phyloP scores from a whole-genome alignment of 768 basidiomycete genomes.

The Saitozyma sp. region DNA sequence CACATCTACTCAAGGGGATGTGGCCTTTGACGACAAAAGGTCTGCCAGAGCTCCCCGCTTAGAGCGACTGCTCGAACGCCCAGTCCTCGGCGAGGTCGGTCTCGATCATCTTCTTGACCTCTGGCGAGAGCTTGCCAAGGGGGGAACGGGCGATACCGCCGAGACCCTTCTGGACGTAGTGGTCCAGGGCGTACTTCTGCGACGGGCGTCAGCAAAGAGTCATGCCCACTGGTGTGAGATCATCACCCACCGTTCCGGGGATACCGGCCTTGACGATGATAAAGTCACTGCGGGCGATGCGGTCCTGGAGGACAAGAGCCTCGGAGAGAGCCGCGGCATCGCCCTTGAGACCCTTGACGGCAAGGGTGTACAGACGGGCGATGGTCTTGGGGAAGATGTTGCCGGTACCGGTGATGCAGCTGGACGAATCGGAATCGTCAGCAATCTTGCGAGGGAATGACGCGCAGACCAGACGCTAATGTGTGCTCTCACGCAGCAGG shows the following conservation, averaged over 20 bases:
- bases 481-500: background rate
- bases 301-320: constrained; percentile 51
- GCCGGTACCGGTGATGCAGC: constrained; percentile 60
- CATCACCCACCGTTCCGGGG: constrained; percentile 38
- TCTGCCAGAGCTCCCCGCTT: background rate
- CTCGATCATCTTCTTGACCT: constrained; percentile 49
- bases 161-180: constrained; percentile 46
- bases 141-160: constrained; percentile 51
- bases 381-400: constrained; percentile 55
- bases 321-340: constrained; percentile 42
- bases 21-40: no score
- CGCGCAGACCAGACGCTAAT: no score
- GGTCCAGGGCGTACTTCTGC: constrained; percentile 52
- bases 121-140: constrained; percentile 42
- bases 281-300: constrained; percentile 53
- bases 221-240: background rate
- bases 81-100: constrained; percentile 47
- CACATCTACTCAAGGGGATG: no score
- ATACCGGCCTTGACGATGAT: constrained; percentile 53
- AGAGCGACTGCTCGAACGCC: constrained; percentile 46
- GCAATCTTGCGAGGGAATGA: background rate
- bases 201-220: background rate
- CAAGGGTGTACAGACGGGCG: constrained; percentile 50
- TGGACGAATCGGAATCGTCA: constrained; percentile 3
- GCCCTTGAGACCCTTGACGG: constrained; percentile 49